Percentiles rank a stretch among this genome's conserved stretches.
Evolutionary conservation across 2,329 filamentous ascomycete species (phyloP).

Genomic region (Harringtonia aguacate): DNA sequence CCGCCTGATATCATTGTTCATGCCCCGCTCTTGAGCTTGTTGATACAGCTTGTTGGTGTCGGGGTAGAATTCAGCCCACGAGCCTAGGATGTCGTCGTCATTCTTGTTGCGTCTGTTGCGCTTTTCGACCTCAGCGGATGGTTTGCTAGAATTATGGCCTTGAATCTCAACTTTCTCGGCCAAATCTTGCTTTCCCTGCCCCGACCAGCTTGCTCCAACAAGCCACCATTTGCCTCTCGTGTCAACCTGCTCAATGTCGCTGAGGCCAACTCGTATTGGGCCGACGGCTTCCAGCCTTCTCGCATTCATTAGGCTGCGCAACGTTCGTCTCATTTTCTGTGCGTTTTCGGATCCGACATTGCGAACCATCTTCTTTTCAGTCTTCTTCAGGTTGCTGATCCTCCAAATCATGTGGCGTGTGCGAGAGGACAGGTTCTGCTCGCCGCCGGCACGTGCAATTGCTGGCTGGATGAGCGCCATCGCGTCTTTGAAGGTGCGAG

Average conservation of each 20-base stretch:
- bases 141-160: background rate
- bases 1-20: conserved; percentile 77
- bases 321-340: conserved; percentile 76
- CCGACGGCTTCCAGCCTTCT: conserved; percentile 61
- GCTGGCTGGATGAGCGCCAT: conserved; percentile 67
- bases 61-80: conserved; percentile 41
- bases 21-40: conserved; percentile 69
- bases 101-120: conserved; percentile 17
- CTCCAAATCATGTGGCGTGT: conserved; percentile 98
- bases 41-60: conserved; percentile 46
- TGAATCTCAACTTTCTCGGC: conserved; percentile 5
- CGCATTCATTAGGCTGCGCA: conserved; percentile 61
- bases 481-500: conserved; percentile 80
- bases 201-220: conserved; percentile 83
- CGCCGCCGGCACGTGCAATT: conserved; percentile 50
- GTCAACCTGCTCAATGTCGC: conserved; percentile 72
- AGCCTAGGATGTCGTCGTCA: conserved; percentile 17
- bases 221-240: conserved; percentile 98
- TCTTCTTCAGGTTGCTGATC: conserved; percentile 91
- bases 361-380: conserved; percentile 60
- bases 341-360: conserved; percentile 61
- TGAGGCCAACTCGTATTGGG: conserved; percentile 69
- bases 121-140: conserved; percentile 8
- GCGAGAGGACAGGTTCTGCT: conserved; percentile 66
- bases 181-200: conserved; percentile 21